Evolutionary conservation across 1,284 basidiomycete genomes (phyloP), one percentile per base, ranked within the genome.

Genomic region (Filobasidium uniguttulatum): DNA sequence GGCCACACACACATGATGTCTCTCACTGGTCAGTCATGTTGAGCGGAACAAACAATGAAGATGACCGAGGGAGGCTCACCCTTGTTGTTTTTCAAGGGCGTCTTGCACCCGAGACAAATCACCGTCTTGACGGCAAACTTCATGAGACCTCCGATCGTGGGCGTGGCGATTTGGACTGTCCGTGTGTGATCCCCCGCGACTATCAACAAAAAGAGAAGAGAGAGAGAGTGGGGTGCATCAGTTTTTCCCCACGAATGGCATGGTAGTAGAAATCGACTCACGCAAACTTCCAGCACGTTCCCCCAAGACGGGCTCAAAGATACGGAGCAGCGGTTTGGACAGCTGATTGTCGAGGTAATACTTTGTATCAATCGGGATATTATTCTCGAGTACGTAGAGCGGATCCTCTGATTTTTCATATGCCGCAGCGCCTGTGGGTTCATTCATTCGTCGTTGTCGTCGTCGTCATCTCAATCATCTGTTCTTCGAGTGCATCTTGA

Each of bases 371-470:
- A 97, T 90, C 0, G 90, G 90, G 35, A 97, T 80, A 62, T 88
- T 97, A 69, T 97, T 87, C 66, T 96, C 90, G 19, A 97, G 76
- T 6, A 96, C 90, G 59, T 87, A 96, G 49, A 97, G 75, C 0
- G 90, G 90, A 62, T 96, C 90, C 64, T 97, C 90, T 0, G 90
- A 93, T 66, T 94, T 94, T 64, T 96, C 91, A 58, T 93, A 97
- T 15, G 90, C 90, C n/a, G 89, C 87, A 23, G 91, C 90, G 59
- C 87, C 86, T 86, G 54, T 9, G 22, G 4, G 19, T 12, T n/a
- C 29, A 20, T 43, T 15, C 41, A 6, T 19, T 44, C 15, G 41
- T 33, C 3, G 28, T 23, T 23, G 9, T 40, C 9, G n/a, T 19
- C 23, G 19, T 19, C 34, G 12, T 17, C 31, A 15, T 3, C 23